phyloP scores from a whole-genome alignment of 768 basidiomycete species.

The Rhodotorula sphaerocarpa region DNA sequence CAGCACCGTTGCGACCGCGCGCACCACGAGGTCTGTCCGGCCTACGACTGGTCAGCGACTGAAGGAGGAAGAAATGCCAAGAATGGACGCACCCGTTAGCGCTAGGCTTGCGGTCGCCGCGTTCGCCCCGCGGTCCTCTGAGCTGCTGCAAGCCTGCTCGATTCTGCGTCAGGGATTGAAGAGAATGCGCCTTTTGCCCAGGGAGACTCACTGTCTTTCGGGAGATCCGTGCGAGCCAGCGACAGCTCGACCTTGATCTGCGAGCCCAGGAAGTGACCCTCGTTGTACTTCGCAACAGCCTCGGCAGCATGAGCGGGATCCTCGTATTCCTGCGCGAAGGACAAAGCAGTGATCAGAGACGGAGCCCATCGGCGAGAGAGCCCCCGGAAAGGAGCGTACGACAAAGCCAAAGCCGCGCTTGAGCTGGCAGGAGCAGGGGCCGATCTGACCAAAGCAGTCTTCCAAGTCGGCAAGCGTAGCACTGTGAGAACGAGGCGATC shows the following conservation, averaged over 20 bases:
- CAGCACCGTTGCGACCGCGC: constrained; percentile 1
- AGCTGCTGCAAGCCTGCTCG: not conserved
- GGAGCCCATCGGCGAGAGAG: not conserved
- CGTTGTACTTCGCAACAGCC: constrained; percentile 39
- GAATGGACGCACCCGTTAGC: constrained; percentile 13
- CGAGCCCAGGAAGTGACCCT: constrained; percentile 39
- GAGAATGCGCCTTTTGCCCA: not conserved
- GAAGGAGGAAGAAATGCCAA: not conserved
- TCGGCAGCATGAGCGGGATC: constrained; percentile 30
- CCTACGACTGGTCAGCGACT: not conserved
- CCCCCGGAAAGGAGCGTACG: constrained; percentile 21
- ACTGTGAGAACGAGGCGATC: too few species aligned
- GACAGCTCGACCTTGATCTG: constrained; percentile 39
- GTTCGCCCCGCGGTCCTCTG: too few species aligned
- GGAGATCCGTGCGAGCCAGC: constrained; percentile 16
- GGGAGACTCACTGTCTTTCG: not conserved
- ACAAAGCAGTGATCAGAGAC: not conserved
- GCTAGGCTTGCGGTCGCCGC: constrained; percentile 26
- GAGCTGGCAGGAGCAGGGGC: constrained; percentile 29
- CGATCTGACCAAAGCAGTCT: constrained; percentile 40
- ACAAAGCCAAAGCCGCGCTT: constrained; percentile 40
- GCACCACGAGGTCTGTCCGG: not conserved
- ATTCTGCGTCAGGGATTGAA: too few species aligned
- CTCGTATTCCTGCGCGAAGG: constrained; percentile 29
- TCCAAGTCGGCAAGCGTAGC: constrained; percentile 37